Base-by-base conservation (phyloP, 352 stramenopile species). In the Phytophthora pini region DNA sequence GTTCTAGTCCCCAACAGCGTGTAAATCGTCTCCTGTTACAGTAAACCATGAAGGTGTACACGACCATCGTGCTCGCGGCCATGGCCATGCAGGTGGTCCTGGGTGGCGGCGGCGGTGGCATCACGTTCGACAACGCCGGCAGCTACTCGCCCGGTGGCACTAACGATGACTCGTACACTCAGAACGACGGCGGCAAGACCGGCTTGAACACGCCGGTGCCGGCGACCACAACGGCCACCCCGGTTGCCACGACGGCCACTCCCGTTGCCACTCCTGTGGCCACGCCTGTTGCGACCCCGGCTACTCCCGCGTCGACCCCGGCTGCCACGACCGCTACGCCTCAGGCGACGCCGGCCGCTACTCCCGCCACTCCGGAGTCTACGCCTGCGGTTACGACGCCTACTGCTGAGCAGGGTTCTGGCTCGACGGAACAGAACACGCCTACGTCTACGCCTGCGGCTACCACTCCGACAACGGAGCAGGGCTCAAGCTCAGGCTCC, bases 81-180 rank as follows among this genome's bases (percentile, higher is more conserved):
- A 47, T 78, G 44, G 70, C 70, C 57, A 75, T 75, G 65, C 70
- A 78, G 55, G 70, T 72, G 17, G 70, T 75, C n/a, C 66, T 78
- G 0, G 70, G 56, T 50, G 70, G 70, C 34, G 60, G 60, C 29
- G 59, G 64, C 52, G 65, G 65, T 47, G 70, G 70, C 46, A 63
- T 77, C 38, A 65, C 47, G 22, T 75, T 72, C 47, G 45, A 68
- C 52, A 67, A 66, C n/a, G 43, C 54, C 53, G 49, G 59, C 46
- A 57, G 46, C 36, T 61, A 63, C 46, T 49, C 47, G 34, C 53
- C 55, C 5, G 49, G 59, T 9, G 55, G 50, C 32, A 61, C 53
- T 0, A 48, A 41, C 39, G 55, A 12, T 20, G 60, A 67, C 49
- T 24, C 43, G 49, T 62, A 74, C 60, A 66, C 59, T 24, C 45